phyloP scores from a whole-genome alignment of 2,329 filamentous ascomycete species.

The Verticillium klebahnii region DNA sequence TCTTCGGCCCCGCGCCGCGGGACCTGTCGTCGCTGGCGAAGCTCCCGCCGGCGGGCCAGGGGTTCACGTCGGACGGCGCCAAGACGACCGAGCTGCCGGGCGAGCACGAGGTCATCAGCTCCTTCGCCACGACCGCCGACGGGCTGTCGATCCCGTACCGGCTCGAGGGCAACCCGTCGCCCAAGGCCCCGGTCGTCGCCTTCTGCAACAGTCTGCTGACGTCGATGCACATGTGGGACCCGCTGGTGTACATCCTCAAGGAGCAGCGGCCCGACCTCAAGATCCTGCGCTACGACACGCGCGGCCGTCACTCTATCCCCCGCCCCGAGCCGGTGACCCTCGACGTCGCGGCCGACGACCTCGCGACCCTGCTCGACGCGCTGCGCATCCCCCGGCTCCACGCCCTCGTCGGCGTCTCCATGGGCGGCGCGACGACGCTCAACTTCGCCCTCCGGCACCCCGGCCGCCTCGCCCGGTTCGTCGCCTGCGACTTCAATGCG shows the following conservation, averaged over 20 bases:
- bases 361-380: conserved; percentile 60
- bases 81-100: conserved; percentile 49
- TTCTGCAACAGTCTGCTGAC: conserved; percentile 80
- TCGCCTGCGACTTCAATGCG: conserved; percentile 76
- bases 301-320: conserved; percentile 56
- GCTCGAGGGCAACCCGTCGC: conserved; percentile 66
- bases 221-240: conserved; percentile 76
- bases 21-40: conserved; percentile 57
- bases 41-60: conserved; percentile 34
- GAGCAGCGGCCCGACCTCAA: conserved; percentile 59
- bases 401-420: conserved; percentile 69
- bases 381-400: conserved; percentile 65
- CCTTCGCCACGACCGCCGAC: conserved; percentile 65
- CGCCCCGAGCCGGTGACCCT: conserved; percentile 52
- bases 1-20: conserved; percentile 70
- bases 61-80: neutral
- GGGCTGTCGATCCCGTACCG: conserved; percentile 66
- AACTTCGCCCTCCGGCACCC: conserved; percentile 68
- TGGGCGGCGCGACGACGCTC: conserved; percentile 75
- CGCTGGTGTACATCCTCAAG: conserved; percentile 60
- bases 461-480: conserved; percentile 51
- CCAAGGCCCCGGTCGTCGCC: conserved; percentile 66
- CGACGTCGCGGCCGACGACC: conserved; percentile 63
- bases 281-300: conserved; percentile 72
- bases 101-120: conserved; percentile 52